Conservation (phyloP, 345 rosid species). For the Noccaea caerulescens region DNA sequence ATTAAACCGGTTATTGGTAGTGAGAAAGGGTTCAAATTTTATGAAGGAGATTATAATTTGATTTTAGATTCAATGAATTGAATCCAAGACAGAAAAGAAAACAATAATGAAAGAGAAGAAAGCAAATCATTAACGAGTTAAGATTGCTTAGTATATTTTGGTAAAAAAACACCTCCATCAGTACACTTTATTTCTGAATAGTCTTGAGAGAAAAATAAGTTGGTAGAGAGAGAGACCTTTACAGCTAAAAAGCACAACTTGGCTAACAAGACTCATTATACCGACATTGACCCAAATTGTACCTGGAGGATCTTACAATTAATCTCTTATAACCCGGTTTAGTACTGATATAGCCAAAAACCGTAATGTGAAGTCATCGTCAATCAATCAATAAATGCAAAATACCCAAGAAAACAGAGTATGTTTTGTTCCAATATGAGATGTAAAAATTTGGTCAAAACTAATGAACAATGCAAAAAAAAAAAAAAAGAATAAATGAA, state of each 20-base stretch:
- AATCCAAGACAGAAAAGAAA: not conserved
- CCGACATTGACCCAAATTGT: not conserved
- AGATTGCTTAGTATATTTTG: not conserved
- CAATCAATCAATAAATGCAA: conserved; percentile 3
- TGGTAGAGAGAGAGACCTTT: not conserved
- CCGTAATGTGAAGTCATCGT: not conserved
- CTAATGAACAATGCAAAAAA: conserved; percentile 21
- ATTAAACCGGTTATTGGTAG: too few relatives aligned
- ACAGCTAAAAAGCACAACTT: not conserved
- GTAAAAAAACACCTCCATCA: not conserved
- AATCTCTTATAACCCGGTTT: not conserved
- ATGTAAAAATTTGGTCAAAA: conserved; percentile 15
- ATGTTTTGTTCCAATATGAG: conserved; percentile 15
- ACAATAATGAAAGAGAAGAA: not conserved
- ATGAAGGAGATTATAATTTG: not conserved
- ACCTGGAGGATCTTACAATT: not conserved
- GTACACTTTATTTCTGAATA: not conserved
- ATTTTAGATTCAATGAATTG: not conserved
- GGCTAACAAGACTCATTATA: not conserved
- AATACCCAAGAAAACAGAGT: not conserved
- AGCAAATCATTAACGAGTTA: not conserved
- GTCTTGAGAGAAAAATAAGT: not conserved
- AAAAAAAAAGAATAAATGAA: not conserved
- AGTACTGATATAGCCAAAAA: conserved; percentile 10
- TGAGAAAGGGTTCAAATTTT: too few relatives aligned